These are phyloP conservation scores for Salinomyces thailandicus DNA, from an alignment of 2,329 filamentous ascomycete genomes.

Conservation along the genomic window DNA sequence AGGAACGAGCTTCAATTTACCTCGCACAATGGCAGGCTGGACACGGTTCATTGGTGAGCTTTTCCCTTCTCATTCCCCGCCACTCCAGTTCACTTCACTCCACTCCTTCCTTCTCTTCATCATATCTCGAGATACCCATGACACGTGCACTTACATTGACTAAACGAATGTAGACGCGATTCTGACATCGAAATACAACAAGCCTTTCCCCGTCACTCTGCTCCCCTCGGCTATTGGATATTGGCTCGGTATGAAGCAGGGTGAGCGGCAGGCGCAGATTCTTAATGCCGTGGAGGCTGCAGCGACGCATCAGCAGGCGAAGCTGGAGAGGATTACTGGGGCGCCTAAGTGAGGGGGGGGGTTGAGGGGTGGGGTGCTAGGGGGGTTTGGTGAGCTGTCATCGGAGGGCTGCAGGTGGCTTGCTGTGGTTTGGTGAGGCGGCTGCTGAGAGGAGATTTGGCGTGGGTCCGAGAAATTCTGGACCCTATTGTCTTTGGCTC, in stretches of 20 bases:
- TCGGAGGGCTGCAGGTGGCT: no score
- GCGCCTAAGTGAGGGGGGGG: slow-evolving; percentile 11
- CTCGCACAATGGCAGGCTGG: slow-evolving; percentile 10
- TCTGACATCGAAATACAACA: slow-evolving; percentile 24
- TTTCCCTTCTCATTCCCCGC: not conserved
- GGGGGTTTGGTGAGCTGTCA: no score
- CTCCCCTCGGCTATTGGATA: slow-evolving; percentile 24
- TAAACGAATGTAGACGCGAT: slow-evolving; percentile 21
- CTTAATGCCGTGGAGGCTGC: slow-evolving; percentile 20
- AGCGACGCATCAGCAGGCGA: slow-evolving; percentile 13
- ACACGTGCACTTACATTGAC: no score
- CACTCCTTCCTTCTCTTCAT: not conserved
- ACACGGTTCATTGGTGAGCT: slow-evolving; percentile 11
- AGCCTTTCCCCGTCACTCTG: slow-evolving; percentile 24
- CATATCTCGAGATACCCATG: no score
- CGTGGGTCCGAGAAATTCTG: no score
- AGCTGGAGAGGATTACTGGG: slow-evolving; percentile 14
- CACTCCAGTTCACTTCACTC: not conserved
- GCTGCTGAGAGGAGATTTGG: no score
- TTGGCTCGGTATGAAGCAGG: slow-evolving; percentile 22
- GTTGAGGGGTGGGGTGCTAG: no score
- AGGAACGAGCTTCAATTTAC: no score
- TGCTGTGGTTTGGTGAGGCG: no score
- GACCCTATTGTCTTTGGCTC: no score
- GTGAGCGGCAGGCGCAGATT: slow-evolving; percentile 20